Base-by-base conservation (phyloP, 163 green algal species). In the Volvox carteri region DNA sequence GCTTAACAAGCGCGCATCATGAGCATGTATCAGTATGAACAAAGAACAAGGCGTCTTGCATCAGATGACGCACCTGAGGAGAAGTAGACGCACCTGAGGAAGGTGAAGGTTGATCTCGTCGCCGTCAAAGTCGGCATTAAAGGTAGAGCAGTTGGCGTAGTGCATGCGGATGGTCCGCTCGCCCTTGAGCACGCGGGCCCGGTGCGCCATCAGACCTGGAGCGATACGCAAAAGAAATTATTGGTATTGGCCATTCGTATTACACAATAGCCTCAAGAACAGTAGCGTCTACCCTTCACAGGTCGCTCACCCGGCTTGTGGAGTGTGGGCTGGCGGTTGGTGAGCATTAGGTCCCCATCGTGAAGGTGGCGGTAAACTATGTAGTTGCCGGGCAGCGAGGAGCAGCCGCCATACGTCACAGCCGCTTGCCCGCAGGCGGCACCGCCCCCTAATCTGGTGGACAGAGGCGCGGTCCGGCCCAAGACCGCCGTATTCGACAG, bases 61-160 rank as follows among this genome's bases (percentile, higher is more conserved):
- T n/a, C n/a, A n/a, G n/a, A n/a, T n/a, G n/a, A n/a, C n/a, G n/a
- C n/a, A n/a, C n/a, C n/a, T n/a, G n/a, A n/a, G n/a, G n/a, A n/a
- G n/a, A 6, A 77, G 16, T 4, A 14, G 35, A 78, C 41, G 2
- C 14, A 95, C 94, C 93, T 98, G 97, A 0, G 98, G 98, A 68
- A 99, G 91, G 88, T 99, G 98, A 84, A 99, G 92, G 94, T 99
- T 99, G 94, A 99, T 99, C 92, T 99, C 98, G 89, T 99, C 98
- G 1, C 98, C 98, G 89, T 99, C 98, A 95, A 99, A 99, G 90
- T 99, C 98, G 7, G 98, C 98, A 93, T 99, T 99, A 95, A 99
- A 99, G 50, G 97, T 98, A 46, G 96, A 91, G 94, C 98, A 99
- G 94, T 99, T 99, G 89, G 98, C 97, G 92, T 99, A 99, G 94